Conservation (phyloP, 768 basidiomycete genomes). For the Mycena capillaripes region DNA sequence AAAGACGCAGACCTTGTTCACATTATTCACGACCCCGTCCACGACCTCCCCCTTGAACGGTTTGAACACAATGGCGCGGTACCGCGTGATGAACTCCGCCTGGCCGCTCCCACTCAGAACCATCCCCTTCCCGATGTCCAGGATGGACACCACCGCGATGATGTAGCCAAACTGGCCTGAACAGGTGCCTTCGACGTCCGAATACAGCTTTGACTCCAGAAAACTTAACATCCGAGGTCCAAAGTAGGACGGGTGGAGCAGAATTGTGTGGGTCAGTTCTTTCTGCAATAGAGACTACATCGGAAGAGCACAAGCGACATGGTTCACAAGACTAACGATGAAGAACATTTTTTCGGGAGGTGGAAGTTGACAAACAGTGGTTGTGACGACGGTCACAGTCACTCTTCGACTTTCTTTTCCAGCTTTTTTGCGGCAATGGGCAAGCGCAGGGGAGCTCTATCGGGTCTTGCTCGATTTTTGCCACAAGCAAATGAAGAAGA, state of each 20-base stretch:
- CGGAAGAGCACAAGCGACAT: constrained; percentile 19
- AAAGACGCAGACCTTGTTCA: constrained; percentile 82
- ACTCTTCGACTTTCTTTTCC: neutral
- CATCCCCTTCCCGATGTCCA: constrained; percentile 94
- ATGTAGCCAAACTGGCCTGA: constrained; percentile 96
- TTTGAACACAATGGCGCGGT: constrained; percentile 98
- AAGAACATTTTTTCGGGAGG: constrained; percentile 68
- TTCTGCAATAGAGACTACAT: constrained; percentile 67
- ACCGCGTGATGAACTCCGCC: constrained; percentile 95
- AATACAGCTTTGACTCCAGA: constrained; percentile 92
- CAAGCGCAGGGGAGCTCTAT: constrained; percentile 59
- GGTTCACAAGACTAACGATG: constrained; percentile 64
- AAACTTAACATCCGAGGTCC: constrained; percentile 96
- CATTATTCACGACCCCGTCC: constrained; percentile 95
- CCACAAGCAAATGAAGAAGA: constrained; percentile 48
- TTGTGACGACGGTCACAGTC: neutral
- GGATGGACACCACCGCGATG: constrained; percentile 91
- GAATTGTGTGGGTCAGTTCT: constrained; percentile 97
- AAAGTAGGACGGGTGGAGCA: constrained; percentile 98
- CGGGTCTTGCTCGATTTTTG: constrained; percentile 60
- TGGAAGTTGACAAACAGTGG: neutral
- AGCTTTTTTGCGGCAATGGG: constrained; percentile 43
- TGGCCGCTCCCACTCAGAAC: constrained; percentile 93
- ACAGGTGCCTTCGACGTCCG: constrained; percentile 98
- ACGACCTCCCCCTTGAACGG: constrained; percentile 99